A percentile compares a stretch with the other conserved stretches of the same genome.
Conservation (phyloP, 208 protist species). For the Crithidia fasciculata region DNA sequence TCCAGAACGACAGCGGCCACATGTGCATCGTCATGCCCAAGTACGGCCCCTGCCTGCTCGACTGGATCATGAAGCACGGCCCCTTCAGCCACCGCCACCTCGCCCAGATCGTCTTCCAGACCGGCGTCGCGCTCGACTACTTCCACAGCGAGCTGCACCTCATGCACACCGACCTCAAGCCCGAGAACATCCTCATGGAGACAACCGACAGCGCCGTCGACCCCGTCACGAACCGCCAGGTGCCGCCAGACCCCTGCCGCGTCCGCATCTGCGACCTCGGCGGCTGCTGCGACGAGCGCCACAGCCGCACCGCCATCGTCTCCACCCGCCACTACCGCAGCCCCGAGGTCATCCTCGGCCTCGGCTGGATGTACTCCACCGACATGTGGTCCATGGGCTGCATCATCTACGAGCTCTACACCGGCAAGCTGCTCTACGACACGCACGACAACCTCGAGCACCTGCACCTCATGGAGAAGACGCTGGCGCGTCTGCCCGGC, state of each 20-base stretch:
- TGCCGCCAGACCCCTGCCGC: slow-evolving; percentile 52
- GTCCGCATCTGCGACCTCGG: slow-evolving; percentile 72
- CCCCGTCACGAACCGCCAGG: slow-evolving; percentile 52
- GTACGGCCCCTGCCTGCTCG: slow-evolving; percentile 77
- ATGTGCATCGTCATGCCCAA: slow-evolving; percentile 86
- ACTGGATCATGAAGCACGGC: slow-evolving; percentile 84
- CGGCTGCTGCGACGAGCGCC: slow-evolving; percentile 43
- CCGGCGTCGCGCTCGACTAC: slow-evolving; percentile 73
- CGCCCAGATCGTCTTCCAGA: slow-evolving; percentile 82
- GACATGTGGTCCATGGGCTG: slow-evolving; percentile 86
- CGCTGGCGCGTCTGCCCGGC: slow-evolving; percentile 56
- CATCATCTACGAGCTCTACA: slow-evolving; percentile 83
- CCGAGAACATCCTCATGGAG: slow-evolving; percentile 87
- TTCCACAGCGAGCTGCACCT: slow-evolving; percentile 78
- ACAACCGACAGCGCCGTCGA: slow-evolving; percentile 73
- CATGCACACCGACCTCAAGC: slow-evolving; percentile 86
- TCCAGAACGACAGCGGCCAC: slow-evolving; percentile 80
- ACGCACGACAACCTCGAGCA: slow-evolving; percentile 76
- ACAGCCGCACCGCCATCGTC: slow-evolving; percentile 43
- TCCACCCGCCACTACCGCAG: slow-evolving; percentile 71
- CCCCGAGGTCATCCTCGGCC: slow-evolving; percentile 73
- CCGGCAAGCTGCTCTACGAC: slow-evolving; percentile 77
- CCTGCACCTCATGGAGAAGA: slow-evolving; percentile 82
- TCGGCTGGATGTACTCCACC: slow-evolving; percentile 69
- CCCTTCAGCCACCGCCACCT: slow-evolving; percentile 75